Conservation (phyloP, 768 basidiomycete genomes). For the Lactarius sp. region DNA sequence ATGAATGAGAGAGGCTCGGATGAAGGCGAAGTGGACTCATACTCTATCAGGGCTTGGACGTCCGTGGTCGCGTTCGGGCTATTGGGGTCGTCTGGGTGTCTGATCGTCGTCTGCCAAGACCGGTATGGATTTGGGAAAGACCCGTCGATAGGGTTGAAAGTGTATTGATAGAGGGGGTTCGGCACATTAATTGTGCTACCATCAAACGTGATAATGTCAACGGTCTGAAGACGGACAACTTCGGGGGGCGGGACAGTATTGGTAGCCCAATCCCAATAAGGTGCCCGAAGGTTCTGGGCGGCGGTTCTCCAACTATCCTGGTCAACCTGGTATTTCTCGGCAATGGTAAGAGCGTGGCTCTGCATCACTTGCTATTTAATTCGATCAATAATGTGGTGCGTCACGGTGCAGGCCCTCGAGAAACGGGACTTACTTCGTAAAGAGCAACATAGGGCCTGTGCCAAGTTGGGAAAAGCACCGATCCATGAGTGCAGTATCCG, state of each 20-base stretch:
- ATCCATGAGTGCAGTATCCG: constrained; percentile 53
- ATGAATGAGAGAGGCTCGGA: not conserved
- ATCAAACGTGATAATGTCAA: constrained; percentile 35
- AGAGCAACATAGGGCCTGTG: constrained; percentile 50
- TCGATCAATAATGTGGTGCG: not conserved
- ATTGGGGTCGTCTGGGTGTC: constrained; percentile 4
- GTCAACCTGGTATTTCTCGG: constrained; percentile 35
- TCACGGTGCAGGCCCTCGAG: not conserved
- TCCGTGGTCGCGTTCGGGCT: constrained; percentile 24
- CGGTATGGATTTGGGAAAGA: constrained; percentile 17
- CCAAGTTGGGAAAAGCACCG: constrained; percentile 51
- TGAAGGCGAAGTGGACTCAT: not conserved
- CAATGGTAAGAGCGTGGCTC: constrained; percentile 38
- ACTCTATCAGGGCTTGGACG: constrained; percentile 32
- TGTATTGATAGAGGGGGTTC: constrained; percentile 38
- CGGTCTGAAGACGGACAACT: constrained; percentile 34
- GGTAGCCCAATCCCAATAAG: constrained; percentile 51
- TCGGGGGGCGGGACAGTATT: constrained; percentile 38
- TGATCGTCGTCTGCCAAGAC: constrained; percentile 14
- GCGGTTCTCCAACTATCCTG: constrained; percentile 32
- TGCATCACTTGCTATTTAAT: constrained; percentile 44
- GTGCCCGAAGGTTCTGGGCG: constrained; percentile 37
- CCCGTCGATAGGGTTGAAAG: constrained; percentile 33
- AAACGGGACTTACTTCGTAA: constrained; percentile 39
- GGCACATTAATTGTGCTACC: constrained; percentile 30